These are phyloP conservation scores for Talaromyces sp. DNA, from an alignment of 2,329 filamentous ascomycete species.

Conservation along the genomic window DNA sequence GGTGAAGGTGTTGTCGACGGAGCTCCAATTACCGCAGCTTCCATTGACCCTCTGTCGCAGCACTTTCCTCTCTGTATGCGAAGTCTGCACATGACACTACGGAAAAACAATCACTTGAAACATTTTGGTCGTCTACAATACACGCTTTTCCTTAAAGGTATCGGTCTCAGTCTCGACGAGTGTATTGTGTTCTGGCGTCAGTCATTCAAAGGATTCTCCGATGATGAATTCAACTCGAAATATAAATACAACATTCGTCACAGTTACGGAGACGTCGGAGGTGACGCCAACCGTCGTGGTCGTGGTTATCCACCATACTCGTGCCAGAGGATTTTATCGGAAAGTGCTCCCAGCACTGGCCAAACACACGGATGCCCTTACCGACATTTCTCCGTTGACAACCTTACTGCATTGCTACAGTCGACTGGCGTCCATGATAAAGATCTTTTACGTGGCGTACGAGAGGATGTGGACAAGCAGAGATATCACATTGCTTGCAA, in stretches of 20 bases:
- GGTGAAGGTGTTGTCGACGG: constrained; percentile 63
- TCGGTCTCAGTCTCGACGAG: constrained; percentile 88
- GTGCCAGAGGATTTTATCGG: constrained; percentile 91
- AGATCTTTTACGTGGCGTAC: constrained; percentile 72
- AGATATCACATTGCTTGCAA: constrained; percentile 96
- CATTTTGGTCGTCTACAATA: constrained; percentile 93
- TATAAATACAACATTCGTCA: constrained; percentile 98
- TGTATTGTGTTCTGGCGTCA: constrained; percentile 87
- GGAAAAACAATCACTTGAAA: constrained; percentile 85
- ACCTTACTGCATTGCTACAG: constrained; percentile 72
- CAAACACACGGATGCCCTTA: constrained; percentile 97
- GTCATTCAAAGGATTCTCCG: constrained; percentile 78
- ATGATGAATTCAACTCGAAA: constrained; percentile 95
- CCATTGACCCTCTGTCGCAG: constrained; percentile 72
- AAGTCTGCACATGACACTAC: constrained; percentile 78
- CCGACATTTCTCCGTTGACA: constrained; percentile 84
- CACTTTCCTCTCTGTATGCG: constrained; percentile 95
- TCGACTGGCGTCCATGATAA: constrained; percentile 74
- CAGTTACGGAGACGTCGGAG: constrained; percentile 89
- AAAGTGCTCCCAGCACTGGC: constrained; percentile 78
- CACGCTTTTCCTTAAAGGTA: constrained; percentile 92
- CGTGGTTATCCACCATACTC: constrained; percentile 87
- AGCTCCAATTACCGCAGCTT: constrained; percentile 70
- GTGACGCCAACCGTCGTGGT: constrained; percentile 80
- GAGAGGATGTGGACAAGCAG: constrained; percentile 82